Base-by-base conservation (phyloP, 176 grass and related monocot species). In the Phragmites australis region DNA sequence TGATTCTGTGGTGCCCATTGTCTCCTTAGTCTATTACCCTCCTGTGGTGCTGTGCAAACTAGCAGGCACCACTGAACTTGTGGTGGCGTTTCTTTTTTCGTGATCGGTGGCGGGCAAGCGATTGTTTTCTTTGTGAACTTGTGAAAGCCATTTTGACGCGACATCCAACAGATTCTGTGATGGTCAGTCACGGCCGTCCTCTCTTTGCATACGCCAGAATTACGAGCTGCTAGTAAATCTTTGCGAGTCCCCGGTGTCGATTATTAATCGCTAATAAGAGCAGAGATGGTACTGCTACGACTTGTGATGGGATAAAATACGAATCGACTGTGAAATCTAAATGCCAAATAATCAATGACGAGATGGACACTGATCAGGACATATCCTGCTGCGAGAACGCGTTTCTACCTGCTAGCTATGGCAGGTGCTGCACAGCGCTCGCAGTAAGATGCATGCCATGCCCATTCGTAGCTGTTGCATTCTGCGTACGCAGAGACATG, bases 141-240 rank as follows among this genome's bases (percentile, higher is more conserved):
- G 69, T 72, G 75, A 78, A 9, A 1, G 44, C 19, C 29, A 65
- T 78, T 65, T n/a, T 32, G 76, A 78, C 76, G 76, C 76, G 60
- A 78, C 76, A 37, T 65, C 76, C 72, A 76, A 32, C 73, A 63
- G 32, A 69, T 82, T n/a, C 31, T 77, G 58, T 23, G 80, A 82
- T 26, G 64, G 45, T 46, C 58, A 74, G 45, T 46, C 58, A 60
- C 80, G 45, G n/a, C 4, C 46, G 31, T 65, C 68, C 80, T 72
- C 21, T 50, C 68, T 17, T 70, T 2, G 19, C 22, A 26, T 30
- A 55, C 52, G 79, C 2, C 29, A 50, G n/a, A 40, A 68, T 34
- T 15, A 68, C 59, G 5, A 37, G 34, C 34, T 37, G 11, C 12
- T 7, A 30, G 16, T 47, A 22, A 21, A 54, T 21, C 19, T 9